Conservation (phyloP, 208 protist genomes). For the Acanthamoeba sp. region DNA sequence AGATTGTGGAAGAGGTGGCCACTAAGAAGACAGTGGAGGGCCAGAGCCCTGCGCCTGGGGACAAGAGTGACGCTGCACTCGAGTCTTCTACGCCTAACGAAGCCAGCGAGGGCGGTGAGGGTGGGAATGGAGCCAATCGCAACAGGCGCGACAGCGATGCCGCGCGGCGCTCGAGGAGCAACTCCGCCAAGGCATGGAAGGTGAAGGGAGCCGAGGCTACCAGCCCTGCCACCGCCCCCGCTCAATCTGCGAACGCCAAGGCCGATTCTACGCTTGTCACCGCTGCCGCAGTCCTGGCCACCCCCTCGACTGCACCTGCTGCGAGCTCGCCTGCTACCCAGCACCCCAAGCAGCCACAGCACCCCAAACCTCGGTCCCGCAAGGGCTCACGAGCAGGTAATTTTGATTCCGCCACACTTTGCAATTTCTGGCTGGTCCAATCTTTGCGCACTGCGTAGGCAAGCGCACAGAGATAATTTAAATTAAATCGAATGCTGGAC, state of each 20-base stretch:
- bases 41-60: background rate
- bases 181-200: constrained; percentile 42
- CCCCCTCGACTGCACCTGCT: background rate
- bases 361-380: background rate
- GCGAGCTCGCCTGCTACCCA: background rate
- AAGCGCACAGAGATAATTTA: no score
- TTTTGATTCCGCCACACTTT: background rate
- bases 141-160: background rate
- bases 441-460: no score
- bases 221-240: background rate
- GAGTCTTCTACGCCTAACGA: background rate
- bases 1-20: background rate
- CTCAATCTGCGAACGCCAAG: background rate
- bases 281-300: background rate
- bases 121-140: background rate
- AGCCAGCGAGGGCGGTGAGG: background rate
- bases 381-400: constrained; percentile 6
- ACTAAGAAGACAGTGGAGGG: background rate
- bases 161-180: constrained; percentile 26
- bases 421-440: no score
- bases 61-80: background rate
- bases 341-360: background rate
- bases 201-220: constrained; percentile 41
- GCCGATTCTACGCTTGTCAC: background rate
- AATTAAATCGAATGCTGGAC: background rate